These are phyloP conservation scores for Naganishia albida DNA, from an alignment of 1,284 basidiomycete species.

Conservation along the genomic window DNA sequence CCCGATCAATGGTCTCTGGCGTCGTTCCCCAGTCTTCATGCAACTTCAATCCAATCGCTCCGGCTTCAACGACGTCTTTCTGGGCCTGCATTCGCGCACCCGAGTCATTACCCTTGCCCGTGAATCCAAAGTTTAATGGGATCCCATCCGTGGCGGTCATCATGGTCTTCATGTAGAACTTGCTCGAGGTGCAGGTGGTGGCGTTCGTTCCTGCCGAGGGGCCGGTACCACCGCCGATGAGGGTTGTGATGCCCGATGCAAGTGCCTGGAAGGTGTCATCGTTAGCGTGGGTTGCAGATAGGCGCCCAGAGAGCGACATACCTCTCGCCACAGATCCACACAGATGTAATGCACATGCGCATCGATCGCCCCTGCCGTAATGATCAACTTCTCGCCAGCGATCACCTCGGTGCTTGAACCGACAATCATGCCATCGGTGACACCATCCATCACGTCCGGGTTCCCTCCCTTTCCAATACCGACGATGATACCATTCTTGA, in stretches of 20 bases:
- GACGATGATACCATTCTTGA: conserved; percentile 78
- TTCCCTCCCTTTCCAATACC: conserved; percentile 97
- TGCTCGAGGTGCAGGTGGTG: conserved; percentile 90
- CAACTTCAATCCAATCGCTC: conserved; percentile 88
- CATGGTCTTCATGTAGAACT: conserved; percentile 85
- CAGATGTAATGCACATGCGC: conserved; percentile 93
- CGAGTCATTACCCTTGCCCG: conserved; percentile 91
- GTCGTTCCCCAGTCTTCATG: conserved; percentile 99
- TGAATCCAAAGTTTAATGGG: conserved; percentile 90
- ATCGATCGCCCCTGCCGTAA: conserved; percentile 93
- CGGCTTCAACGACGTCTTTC: conserved; percentile 82
- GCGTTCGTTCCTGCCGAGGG: conserved; percentile 87
- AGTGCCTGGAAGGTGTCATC: conserved; percentile 50
- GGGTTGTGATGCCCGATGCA: conserved; percentile 70
- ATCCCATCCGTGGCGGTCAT: conserved; percentile 82
- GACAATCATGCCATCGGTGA: conserved; percentile 72
- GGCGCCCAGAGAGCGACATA: conserved; percentile 58
- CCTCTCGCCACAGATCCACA: conserved; percentile 76
- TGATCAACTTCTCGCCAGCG: conserved; percentile 88
- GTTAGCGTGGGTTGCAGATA: background rate
- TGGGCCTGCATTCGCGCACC: conserved; percentile 63
- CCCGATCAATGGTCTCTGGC: conserved; percentile 77
- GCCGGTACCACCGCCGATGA: conserved; percentile 92
- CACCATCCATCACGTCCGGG: conserved; percentile 85
- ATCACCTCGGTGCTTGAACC: conserved; percentile 88